Evolutionary conservation across 768 basidiomycete species (phyloP), one percentile per base, ranked within the genome.

Genomic region (Sutorius australiensis): DNA sequence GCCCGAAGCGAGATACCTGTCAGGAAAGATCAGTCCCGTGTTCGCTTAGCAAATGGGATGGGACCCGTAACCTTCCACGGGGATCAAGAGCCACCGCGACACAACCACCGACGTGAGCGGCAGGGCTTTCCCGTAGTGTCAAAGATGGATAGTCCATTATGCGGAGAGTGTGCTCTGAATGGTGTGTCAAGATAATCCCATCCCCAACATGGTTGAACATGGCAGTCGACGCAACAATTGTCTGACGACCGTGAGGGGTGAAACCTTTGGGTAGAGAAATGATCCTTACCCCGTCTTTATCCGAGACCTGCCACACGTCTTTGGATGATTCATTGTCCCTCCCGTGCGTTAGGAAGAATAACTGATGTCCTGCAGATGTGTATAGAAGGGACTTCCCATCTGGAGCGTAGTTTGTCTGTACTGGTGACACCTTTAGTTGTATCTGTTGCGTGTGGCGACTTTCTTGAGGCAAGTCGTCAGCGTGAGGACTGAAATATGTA

Each of bases 41-140:
- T 3, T 6, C 38, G 27, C 19, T n/a, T 46, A 16, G 34, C 34
- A 40, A 46, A 30, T 13, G 8, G 11, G 17, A 53, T 3, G 40
- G 14, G 16, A 54, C 71, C 17, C 1, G 3, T 50, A 41, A 83
- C 86, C 80, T 77, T 67, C 89, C 89, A 19, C 89, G 78, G n/a
- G 89, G 89, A 67, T 92, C 89, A 34, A 90, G 70, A 5, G 87
- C 87, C 34, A 87, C 77, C 3, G 87, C 85, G 11, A 83, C 73
- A 59, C 87, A 89, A n/a, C 88, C 89, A 11, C 86, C 86, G 3
- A 90, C 87, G 61, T 92, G 89, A 12, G 89, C 87, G 1, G 86
- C 81, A 11, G 80, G 80, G 55, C 75, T 81, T 61, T 87, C 84
- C 31, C 81, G 72, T 16, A 83, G 58, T 5, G 73, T 67, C 31